Evolutionary conservation across 768 basidiomycete species (phyloP).

Genomic region (Serendipita sp.): DNA sequence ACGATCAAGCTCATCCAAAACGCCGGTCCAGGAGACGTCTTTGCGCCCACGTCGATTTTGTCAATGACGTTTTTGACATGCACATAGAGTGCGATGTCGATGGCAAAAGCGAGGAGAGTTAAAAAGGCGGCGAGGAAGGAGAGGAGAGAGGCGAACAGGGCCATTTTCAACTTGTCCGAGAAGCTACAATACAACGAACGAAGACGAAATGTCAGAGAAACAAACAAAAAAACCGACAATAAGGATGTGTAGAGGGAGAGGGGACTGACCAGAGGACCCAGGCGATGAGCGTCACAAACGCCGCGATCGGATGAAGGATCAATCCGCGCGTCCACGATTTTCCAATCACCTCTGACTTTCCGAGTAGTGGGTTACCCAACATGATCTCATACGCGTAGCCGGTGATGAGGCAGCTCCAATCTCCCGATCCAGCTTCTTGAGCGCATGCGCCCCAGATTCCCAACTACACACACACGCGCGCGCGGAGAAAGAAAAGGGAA

Average conservation of each 20-base stretch:
- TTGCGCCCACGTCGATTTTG: constrained; percentile 30
- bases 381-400: neutral
- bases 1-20: constrained; percentile 64
- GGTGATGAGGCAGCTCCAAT: neutral
- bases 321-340: constrained; percentile 52
- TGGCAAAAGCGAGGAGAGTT: constrained; percentile 55
- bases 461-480: neutral
- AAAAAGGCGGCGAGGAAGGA: constrained; percentile 56
- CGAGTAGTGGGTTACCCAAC: neutral
- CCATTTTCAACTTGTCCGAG: constrained; percentile 35
- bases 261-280: neutral
- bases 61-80: constrained; percentile 42
- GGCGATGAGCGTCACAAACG: constrained; percentile 47
- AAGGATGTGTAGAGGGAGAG: neutral
- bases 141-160: constrained; percentile 29
- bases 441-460: neutral
- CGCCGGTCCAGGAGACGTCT: constrained; percentile 44
- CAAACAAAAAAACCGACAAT: neutral
- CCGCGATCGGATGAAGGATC: constrained; percentile 52
- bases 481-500: too few relatives aligned
- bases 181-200: constrained; percentile 43
- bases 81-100: constrained; percentile 60
- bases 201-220: neutral
- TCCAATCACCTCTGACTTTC: neutral
- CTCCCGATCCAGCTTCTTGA: neutral